phyloP scores from a whole-genome alignment of 1,284 basidiomycete species.

The Trichosporon sp. region DNA sequence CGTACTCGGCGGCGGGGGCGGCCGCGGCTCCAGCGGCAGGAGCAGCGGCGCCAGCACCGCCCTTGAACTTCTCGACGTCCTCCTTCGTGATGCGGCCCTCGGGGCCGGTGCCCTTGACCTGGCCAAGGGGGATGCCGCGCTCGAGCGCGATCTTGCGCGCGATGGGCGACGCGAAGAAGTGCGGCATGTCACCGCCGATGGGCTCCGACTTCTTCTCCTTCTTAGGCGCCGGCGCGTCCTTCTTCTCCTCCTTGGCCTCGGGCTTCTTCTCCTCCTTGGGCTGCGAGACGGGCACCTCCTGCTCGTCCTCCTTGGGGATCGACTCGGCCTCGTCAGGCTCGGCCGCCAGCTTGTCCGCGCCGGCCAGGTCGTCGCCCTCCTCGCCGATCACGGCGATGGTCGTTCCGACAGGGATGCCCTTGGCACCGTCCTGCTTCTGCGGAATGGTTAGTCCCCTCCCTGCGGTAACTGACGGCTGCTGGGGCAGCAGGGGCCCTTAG shows the following conservation, averaged over 20 bases:
- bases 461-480: neutral
- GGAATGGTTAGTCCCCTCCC: constrained; percentile 1
- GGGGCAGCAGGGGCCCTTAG: neutral
- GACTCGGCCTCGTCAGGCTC: constrained; percentile 42
- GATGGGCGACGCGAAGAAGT: constrained; percentile 87
- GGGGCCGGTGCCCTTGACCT: constrained; percentile 93
- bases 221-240: constrained; percentile 38
- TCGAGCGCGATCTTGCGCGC: constrained; percentile 97
- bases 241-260: constrained; percentile 47
- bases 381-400: constrained; percentile 87
- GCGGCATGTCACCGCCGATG: constrained; percentile 53
- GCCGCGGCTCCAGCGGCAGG: constrained; percentile 49
- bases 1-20: constrained; percentile 62
- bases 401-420: constrained; percentile 78
- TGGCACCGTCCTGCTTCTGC: constrained; percentile 64
- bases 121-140: constrained; percentile 81
- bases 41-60: constrained; percentile 51
- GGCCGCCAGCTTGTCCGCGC: constrained; percentile 70
- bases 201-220: constrained; percentile 3
- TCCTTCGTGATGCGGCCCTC: constrained; percentile 88
- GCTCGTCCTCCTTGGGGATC: constrained; percentile 45
- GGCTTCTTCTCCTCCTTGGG: constrained; percentile 16
- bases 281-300: constrained; percentile 19
- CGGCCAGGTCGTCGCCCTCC: constrained; percentile 87
- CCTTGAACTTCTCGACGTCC: constrained; percentile 86